Conservation (phyloP, 805 yeast species). For the Starmerella ratchasimensis region DNA sequence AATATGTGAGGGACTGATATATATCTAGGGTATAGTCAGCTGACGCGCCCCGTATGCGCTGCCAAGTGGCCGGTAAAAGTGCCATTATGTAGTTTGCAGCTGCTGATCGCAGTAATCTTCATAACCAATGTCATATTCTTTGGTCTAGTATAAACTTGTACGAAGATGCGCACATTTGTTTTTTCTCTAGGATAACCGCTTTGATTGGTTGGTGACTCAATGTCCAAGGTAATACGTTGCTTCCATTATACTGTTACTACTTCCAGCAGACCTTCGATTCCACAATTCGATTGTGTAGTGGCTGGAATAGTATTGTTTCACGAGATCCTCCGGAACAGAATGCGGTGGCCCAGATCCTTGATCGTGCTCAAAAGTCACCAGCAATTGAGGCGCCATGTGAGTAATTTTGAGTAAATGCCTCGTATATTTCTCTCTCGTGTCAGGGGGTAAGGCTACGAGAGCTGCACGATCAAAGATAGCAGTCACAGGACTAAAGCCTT, state of each 20-base stretch:
- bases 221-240: neutral
- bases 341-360: constrained; percentile 10
- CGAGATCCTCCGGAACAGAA: constrained; percentile 9
- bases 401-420: constrained; percentile 9
- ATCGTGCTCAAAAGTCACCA: constrained; percentile 11
- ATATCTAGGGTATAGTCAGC: no score
- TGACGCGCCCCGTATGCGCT: no score
- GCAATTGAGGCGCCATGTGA: constrained; percentile 11
- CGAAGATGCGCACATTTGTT: no score
- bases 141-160: no score
- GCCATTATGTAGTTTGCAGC: no score
- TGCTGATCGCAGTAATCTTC: no score
- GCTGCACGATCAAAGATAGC: constrained; percentile 17
- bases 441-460: constrained; percentile 12
- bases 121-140: no score
- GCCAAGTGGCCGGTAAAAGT: no score
- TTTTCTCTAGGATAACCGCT: no score
- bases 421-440: constrained; percentile 6
- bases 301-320: constrained; percentile 10
- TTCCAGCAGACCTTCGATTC: no score
- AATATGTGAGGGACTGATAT: neutral
- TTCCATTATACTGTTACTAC: no score
- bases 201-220: no score
- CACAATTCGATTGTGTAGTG: constrained; percentile 3
- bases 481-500: constrained; percentile 1